These are phyloP conservation scores for Carex pumila DNA, from an alignment of 176 grass and related monocot species.

Conservation along the genomic window DNA sequence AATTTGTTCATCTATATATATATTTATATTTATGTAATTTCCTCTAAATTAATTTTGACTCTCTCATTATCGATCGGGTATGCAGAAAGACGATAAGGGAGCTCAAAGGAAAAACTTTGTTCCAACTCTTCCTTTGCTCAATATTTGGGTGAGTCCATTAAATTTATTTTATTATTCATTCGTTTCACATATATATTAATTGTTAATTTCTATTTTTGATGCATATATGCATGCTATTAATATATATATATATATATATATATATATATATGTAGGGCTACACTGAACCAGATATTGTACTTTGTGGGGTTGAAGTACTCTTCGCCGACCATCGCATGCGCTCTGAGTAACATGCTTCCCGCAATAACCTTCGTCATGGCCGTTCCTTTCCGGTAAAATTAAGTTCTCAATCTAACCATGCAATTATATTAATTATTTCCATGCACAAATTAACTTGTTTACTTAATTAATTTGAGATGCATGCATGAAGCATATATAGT, in stretches of 20 bases:
- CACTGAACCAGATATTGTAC: conserved; percentile 78
- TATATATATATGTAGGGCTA: conserved; percentile 32
- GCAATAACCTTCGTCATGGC: conserved; percentile 85
- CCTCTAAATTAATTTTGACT: background rate
- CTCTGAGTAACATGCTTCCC: conserved; percentile 73
- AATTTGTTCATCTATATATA: background rate
- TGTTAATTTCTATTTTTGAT: background rate
- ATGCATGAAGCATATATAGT: background rate
- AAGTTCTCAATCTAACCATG: background rate
- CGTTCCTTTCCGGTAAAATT: conserved; percentile 34
- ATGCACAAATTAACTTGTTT: background rate
- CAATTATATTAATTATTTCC: background rate
- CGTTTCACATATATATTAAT: too few species aligned
- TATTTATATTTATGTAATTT: background rate
- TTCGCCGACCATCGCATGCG: conserved; percentile 67
- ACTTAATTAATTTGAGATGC: background rate
- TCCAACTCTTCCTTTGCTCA: conserved; percentile 67
- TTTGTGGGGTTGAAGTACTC: conserved; percentile 74
- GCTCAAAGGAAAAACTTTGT: conserved; percentile 47
- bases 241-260: background rate
- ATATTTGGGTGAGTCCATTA: conserved; percentile 60
- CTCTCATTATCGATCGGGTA: too few species aligned
- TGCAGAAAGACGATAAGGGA: conserved; percentile 39
- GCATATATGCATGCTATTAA: background rate
- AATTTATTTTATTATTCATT: background rate